Base-by-base conservation (phyloP, 495 filamentous ascomycete genomes). In the Neurospora intermedia region DNA sequence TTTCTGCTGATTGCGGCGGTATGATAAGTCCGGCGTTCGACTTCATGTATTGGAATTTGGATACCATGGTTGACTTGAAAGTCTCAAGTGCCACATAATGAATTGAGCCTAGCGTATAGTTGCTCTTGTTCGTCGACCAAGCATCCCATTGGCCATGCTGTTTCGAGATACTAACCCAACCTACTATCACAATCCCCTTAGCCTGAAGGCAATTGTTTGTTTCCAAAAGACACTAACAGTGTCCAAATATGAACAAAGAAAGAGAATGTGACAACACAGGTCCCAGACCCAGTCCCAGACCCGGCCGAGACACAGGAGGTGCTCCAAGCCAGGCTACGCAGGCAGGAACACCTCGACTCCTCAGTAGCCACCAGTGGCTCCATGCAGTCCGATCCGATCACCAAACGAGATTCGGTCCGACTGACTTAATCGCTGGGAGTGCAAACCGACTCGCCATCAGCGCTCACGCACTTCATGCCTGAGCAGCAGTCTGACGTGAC, bases 361-460 rank as follows among this genome's bases (percentile, higher is more conserved):
- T 66, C 27, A 15, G 35, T 66, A 66, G 54, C 27, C 54, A 66
- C 54, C 54, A 66, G 27, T 66, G 54, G 27, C 54, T 1, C 54
- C 54, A 35, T 66, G 27, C 35, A 38, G 35, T 38, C 6, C 27
- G 20, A 59, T 59, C 4, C n/a, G 20, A 35, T 18, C 27, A 38
- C 16, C 20, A 66, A 15, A 66, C 54, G 6, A 31, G 13, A 18
- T 35, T 4, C 6, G 1, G 35, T 15, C 23, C 6, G 15, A 27
- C 42, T 38, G 43, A 23, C 4, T 59, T n/a, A 66, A 11, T 62
- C n/a, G 35, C 66, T 43, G 8, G 72, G 72, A 20, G 66, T 73
- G 72, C 72, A 73, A 15, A 73, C 42, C 4, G 66, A 27, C 41
- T 73, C 72, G 43, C 66, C 66, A 69, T 70, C 72, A 39, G 69